Evolutionary conservation across 2,329 filamentous ascomycete species (phyloP).

Genomic region (Xylariales sp.): DNA sequence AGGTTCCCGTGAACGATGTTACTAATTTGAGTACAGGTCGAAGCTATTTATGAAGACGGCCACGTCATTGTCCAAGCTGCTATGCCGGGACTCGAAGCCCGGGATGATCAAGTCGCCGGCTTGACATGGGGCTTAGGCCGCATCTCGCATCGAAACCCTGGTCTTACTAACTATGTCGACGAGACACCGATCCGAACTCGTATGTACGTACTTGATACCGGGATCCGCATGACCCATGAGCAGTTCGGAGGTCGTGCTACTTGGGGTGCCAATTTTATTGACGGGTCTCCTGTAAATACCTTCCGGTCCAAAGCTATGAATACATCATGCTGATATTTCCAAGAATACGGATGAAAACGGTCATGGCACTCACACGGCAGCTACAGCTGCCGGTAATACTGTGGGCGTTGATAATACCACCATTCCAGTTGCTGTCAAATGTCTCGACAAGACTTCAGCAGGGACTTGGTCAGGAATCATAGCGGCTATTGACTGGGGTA

Average conservation of each 20-base stretch:
- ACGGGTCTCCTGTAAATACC: slow-evolving; percentile 15
- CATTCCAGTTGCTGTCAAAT: slow-evolving; percentile 21
- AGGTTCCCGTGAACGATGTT: too few relatives aligned
- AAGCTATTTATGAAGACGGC: slow-evolving; percentile 19
- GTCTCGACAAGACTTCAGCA: slow-evolving; percentile 15
- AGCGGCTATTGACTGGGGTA: slow-evolving; percentile 24
- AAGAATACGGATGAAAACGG: slow-evolving; percentile 22
- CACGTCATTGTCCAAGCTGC: slow-evolving; percentile 12
- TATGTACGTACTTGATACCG: slow-evolving; percentile 23
- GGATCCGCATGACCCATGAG: slow-evolving; percentile 21
- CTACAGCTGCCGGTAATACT: slow-evolving; percentile 20
- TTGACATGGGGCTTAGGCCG: slow-evolving; percentile 21
- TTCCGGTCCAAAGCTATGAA: neutral
- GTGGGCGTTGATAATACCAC: slow-evolving; percentile 24
- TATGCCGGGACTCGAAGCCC: neutral
- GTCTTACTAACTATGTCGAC: slow-evolving; percentile 13
- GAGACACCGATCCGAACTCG: slow-evolving; percentile 12
- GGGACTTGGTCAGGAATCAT: slow-evolving; percentile 18
- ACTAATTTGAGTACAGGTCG: slow-evolving; percentile 13
- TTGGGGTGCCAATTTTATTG: slow-evolving; percentile 22
- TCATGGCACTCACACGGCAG: slow-evolving; percentile 24
- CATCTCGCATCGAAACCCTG: slow-evolving; percentile 21
- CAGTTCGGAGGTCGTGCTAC: slow-evolving; percentile 23
- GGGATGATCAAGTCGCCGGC: slow-evolving; percentile 10
- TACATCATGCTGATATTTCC: neutral